Base-by-base conservation (phyloP, 768 basidiomycete genomes). In the Lyophyllum shimeji region DNA sequence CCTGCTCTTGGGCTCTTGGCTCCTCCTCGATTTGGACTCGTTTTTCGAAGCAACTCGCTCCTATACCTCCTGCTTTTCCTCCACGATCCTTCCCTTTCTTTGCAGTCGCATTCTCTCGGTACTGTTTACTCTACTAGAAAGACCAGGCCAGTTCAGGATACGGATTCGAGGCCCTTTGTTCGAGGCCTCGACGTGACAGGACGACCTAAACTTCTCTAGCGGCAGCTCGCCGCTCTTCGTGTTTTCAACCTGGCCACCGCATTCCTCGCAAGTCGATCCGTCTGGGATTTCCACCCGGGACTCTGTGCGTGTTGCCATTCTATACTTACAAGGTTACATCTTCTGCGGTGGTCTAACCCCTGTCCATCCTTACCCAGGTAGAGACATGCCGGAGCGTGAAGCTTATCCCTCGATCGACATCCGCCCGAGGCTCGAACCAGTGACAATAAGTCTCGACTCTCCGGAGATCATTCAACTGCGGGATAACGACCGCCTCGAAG, bases 321-420 rank as follows among this genome's bases (percentile, higher is more conserved):
- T 46, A 29, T n/a, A n/a, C n/a, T n/a, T n/a, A n/a, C n/a, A n/a
- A n/a, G n/a, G 11, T 3, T 27, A 18, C 44, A 17, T 37, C 4
- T 29, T 29, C 9, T 50, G 12, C 31, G 20, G 15, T 20, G 20
- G 21, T 37, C n/a, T 15, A 39, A 15, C 25, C 52, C 46, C 56
- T 57, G 34, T 51, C 46, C 33, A 18, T 34, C 15, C 23, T 24
- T 44, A 39, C 46, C 7, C 43, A 71, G 69, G 66, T 60, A 63
- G 63, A 59, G 59, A 65, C 39, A 71, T 74, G 71, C 52, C 67
- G 11, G 63, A 67, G 17, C 61, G 67, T 53, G 57, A 62, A 52
- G 34, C 42, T 13, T 64, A 60, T 53, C 20, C 49, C 1, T 47
- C 52, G 31, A 50, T 64, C 39, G 56, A 65, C 25, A 63, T 52